Conservation (phyloP, 1,139 yeast genomes). For the Geotrichum carabidarum region DNA sequence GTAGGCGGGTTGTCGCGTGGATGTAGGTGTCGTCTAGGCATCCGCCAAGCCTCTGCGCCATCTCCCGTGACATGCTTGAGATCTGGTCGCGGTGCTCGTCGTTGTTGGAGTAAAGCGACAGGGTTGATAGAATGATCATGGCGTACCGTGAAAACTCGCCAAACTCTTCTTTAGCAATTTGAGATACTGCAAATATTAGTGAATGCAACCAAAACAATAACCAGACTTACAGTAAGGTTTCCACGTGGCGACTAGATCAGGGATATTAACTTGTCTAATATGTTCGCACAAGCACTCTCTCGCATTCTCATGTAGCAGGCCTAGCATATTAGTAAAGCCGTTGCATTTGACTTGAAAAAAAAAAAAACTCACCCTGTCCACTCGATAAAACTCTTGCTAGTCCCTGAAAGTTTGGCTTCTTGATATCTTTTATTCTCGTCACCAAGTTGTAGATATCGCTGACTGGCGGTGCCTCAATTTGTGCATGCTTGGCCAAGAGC, state of each 20-base stretch:
- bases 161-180: not conserved
- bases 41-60: conserved; percentile 11
- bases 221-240: conserved; percentile 8
- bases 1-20: conserved; percentile 5
- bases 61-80: conserved; percentile 1
- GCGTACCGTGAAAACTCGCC: conserved; percentile 8
- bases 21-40: conserved; percentile 6
- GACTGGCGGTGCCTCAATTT: conserved; percentile 7
- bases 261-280: conserved; percentile 10
- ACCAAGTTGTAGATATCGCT: conserved; percentile 5
- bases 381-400: conserved; percentile 3
- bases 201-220: not conserved
- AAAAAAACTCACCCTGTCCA: conserved; percentile 1
- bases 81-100: not conserved
- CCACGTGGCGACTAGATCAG: conserved; percentile 4
- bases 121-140: conserved; percentile 12
- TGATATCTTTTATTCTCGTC: not conserved
- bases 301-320: conserved; percentile 17
- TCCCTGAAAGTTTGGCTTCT: conserved; percentile 12
- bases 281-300: conserved; percentile 21
- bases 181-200: not conserved
- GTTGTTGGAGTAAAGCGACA: not conserved
- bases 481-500: conserved; percentile 7
- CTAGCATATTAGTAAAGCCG: conserved; percentile 1
- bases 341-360: not conserved